Percentiles rank a stretch among this genome's conserved stretches.
These are phyloP conservation scores for Ruellia speciosa DNA, from an alignment of 305 asterid species.

Conservation along the genomic window DNA sequence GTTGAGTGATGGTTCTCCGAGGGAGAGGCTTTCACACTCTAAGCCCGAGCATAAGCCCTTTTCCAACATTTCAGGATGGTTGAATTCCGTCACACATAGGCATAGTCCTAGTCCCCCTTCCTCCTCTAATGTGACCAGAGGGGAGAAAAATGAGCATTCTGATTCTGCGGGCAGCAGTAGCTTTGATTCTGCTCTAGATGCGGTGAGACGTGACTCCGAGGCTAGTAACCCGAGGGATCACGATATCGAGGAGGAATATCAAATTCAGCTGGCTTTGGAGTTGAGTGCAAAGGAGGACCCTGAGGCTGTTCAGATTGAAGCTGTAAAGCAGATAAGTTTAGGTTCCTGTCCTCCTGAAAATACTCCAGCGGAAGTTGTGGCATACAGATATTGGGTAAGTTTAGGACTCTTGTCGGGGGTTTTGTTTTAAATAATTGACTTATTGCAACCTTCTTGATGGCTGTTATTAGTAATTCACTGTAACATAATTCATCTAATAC, in stretches of 20 bases:
- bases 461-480: background rate
- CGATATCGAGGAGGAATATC: slow-evolving; percentile 88
- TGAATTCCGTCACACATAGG: slow-evolving; percentile 67
- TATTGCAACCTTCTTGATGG: background rate
- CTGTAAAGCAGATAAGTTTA: slow-evolving; percentile 92
- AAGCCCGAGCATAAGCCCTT: slow-evolving; percentile 67
- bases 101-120: slow-evolving; percentile 67
- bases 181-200: slow-evolving; percentile 63
- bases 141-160: slow-evolving; percentile 50
- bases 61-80: slow-evolving; percentile 85
- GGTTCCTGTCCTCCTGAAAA: slow-evolving; percentile 65
- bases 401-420: background rate
- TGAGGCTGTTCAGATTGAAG: slow-evolving; percentile 97
- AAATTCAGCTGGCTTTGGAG: slow-evolving; percentile 82
- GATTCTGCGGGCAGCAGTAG: slow-evolving; percentile 68
- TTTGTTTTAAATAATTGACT: background rate
- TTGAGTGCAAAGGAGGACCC: slow-evolving; percentile 97
- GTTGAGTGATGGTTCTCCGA: slow-evolving; percentile 43
- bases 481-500: background rate
- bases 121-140: slow-evolving; percentile 46
- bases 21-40: slow-evolving; percentile 38
- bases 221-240: slow-evolving; percentile 67
- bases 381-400: slow-evolving; percentile 83
- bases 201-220: slow-evolving; percentile 47
- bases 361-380: slow-evolving; percentile 79